Evolutionary conservation across 148 eudicot genomes (phyloP), one percentile per base, ranked within the genome.

Genomic region (Nyssa sinensis): DNA sequence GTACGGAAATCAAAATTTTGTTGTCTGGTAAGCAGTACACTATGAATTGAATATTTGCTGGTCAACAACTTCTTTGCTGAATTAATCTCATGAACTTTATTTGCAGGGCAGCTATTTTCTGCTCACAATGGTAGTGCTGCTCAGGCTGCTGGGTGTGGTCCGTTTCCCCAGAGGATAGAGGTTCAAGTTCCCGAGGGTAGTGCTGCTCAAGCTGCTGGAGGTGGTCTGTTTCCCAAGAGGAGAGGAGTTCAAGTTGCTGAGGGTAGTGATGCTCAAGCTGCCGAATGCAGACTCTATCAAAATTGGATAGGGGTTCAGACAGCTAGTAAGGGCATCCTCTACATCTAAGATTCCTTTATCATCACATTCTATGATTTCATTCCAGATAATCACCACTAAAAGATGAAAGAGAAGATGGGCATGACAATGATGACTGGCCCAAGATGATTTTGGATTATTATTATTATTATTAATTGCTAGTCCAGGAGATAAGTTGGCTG

Each of bases 91-190:
- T 31, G 62, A 27, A 23, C 12, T 65, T 62, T 28, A 53, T 32
- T 53, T 66, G 62, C 70, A 74, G 70, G 70, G 63, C 77, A 65
- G 33, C 53, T 74, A n/a, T 57, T 71, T 60, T 37, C 69, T 5
- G 28, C 51, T 65, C 44, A 39, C 24, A 57, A 60, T 31, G 39
- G 66, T n/a, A 53, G 53, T 34, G 64, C n/a, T 24, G 51, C 53
- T 74, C 70, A 33, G 34, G 51, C 70, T 74, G 41, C 72, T 51
- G 70, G 34, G 41, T 51, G 31, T 51, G 71, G 51, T 65, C 60
- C 39, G 31, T 77, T 69, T 67, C 78, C 84, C 31, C 34, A 51
- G 62, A 81, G 81, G 81, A 71, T 77, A 5, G 78, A 78, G 1
- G 49, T 81, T 28, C 84, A 73, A 74, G 51, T 64, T 35, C 32